Evolutionary conservation across 1,284 basidiomycete species (phyloP).

Genomic region (Golubevia sp.): DNA sequence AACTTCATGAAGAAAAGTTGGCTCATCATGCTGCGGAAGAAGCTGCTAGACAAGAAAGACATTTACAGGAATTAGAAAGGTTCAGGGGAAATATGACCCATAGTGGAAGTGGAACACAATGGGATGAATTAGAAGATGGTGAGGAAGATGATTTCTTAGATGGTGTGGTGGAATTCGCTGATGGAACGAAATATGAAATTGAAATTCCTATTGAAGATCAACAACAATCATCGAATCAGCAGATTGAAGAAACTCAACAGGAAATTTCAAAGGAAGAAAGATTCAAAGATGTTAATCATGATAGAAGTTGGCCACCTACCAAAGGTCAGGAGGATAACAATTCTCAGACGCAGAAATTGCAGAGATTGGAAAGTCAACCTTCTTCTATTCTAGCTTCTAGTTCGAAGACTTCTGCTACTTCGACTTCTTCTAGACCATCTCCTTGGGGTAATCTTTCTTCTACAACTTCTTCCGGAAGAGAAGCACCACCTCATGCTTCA

Average conservation of each 20-base stretch:
- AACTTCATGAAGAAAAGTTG: slow-evolving; percentile 46
- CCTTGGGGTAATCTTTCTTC: no score
- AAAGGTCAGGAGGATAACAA: background rate
- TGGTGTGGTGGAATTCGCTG: slow-evolving; percentile 58
- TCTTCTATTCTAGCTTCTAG: no score
- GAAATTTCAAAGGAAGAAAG: slow-evolving; percentile 44
- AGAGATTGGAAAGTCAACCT: no score
- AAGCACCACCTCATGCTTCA: no score
- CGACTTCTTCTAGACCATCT: no score
- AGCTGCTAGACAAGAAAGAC: slow-evolving; percentile 33
- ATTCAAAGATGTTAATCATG: slow-evolving; percentile 49
- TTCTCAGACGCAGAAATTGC: no score
- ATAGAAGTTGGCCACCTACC: slow-evolving; percentile 45
- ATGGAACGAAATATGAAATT: slow-evolving; percentile 57
- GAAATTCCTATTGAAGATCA: slow-evolving; percentile 12
- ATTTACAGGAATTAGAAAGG: slow-evolving; percentile 43
- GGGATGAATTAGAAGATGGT: slow-evolving; percentile 56
- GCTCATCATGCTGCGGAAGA: slow-evolving; percentile 38
- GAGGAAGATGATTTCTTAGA: slow-evolving; percentile 38
- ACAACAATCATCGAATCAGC: no score
- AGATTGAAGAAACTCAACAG: slow-evolving; percentile 4
- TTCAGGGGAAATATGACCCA: slow-evolving; percentile 40
- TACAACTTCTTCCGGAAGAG: no score
- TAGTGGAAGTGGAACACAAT: slow-evolving; percentile 36
- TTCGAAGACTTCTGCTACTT: no score